Evolutionary conservation across 2,329 filamentous ascomycete species (phyloP).

Genomic region (Ophiosphaerella herpotricha): DNA sequence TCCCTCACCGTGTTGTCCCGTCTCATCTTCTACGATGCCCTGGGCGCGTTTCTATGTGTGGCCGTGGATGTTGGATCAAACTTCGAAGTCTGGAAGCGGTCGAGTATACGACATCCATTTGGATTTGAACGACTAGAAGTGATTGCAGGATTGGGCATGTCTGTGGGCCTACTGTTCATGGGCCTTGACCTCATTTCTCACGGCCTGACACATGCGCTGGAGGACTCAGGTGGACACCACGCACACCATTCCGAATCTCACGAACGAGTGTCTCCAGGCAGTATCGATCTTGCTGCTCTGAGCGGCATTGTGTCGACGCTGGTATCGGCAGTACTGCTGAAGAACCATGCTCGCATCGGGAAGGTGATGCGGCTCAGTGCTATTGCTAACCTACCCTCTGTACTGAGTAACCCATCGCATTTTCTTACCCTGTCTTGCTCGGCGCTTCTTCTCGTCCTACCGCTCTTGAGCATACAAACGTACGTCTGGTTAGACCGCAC

Average conservation of each 20-base stretch:
- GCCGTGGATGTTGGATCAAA: conserved; percentile 91
- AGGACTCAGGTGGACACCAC: conserved; percentile 70
- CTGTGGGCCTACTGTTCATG: conserved; percentile 95
- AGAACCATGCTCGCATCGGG: conserved; percentile 90
- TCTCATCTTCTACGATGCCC: conserved; percentile 91
- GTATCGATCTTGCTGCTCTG: conserved; percentile 78
- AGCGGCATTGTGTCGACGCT: conserved; percentile 82
- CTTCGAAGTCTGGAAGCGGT: conserved; percentile 96
- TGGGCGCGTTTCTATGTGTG: conserved; percentile 89
- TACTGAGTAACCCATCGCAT: conserved; percentile 94
- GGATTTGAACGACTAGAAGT: conserved; percentile 90
- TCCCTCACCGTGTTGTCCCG: conserved; percentile 92
- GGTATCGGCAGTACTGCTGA: conserved; percentile 82
- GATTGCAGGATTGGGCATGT: conserved; percentile 93
- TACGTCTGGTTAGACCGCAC: conserved; percentile 83
- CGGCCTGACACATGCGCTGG: conserved; percentile 89
- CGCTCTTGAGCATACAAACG: conserved; percentile 78
- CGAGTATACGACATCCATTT: conserved; percentile 91
- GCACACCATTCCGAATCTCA: conserved; percentile 73
- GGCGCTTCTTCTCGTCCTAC: conserved; percentile 76
- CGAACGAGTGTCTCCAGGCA: conserved; percentile 71
- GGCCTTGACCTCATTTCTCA: conserved; percentile 94
- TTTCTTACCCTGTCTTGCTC: conserved; percentile 91
- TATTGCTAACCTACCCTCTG: conserved; percentile 77
- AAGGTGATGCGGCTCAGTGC: conserved; percentile 87